These are phyloP conservation scores for Calocybe cyanea DNA, from an alignment of 768 basidiomycete species.

Conservation along the genomic window DNA sequence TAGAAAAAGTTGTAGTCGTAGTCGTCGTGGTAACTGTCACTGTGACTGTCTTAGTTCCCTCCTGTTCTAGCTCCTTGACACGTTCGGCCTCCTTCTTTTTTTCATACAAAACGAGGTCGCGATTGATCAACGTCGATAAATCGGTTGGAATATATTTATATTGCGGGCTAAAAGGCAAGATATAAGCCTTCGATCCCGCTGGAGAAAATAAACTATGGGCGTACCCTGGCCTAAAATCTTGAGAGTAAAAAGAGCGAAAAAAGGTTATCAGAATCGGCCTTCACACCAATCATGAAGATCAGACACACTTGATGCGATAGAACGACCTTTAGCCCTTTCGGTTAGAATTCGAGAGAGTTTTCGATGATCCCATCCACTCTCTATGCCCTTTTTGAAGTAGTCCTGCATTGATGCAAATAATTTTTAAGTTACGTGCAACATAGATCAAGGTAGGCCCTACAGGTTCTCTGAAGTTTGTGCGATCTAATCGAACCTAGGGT, in stretches of 20 bases:
- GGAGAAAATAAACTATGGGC: not conserved
- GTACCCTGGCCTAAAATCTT: conserved; percentile 34
- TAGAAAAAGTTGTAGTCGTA: conserved; percentile 17
- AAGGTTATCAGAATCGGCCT: not conserved
- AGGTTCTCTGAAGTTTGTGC: conserved; percentile 17
- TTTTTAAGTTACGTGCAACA: not conserved
- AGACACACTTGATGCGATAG: conserved; percentile 42
- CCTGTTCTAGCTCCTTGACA: conserved; percentile 23
- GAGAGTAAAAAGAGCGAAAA: not conserved
- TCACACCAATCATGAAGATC: not conserved
- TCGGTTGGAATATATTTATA: conserved; percentile 29
- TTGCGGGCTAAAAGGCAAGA: conserved; percentile 19
- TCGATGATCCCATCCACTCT: conserved; percentile 32
- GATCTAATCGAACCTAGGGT: conserved; percentile 30
- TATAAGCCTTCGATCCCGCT: not conserved
- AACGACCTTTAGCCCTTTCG: conserved; percentile 41
- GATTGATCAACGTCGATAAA: conserved; percentile 30
- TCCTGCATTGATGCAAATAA: conserved; percentile 8
- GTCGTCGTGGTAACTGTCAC: conserved; percentile 19
- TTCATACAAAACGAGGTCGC: conserved; percentile 32
- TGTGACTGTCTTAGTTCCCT: conserved; percentile 19
- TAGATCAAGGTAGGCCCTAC: conserved; percentile 8
- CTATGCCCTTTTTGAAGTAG: conserved; percentile 22
- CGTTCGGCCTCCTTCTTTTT: conserved; percentile 17
- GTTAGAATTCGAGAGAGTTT: conserved; percentile 39